A percentile compares a stretch with the other conserved stretches of the same genome.
Evolutionary conservation across 805 yeast genomes (phyloP).

Genomic region (Candida takata): DNA sequence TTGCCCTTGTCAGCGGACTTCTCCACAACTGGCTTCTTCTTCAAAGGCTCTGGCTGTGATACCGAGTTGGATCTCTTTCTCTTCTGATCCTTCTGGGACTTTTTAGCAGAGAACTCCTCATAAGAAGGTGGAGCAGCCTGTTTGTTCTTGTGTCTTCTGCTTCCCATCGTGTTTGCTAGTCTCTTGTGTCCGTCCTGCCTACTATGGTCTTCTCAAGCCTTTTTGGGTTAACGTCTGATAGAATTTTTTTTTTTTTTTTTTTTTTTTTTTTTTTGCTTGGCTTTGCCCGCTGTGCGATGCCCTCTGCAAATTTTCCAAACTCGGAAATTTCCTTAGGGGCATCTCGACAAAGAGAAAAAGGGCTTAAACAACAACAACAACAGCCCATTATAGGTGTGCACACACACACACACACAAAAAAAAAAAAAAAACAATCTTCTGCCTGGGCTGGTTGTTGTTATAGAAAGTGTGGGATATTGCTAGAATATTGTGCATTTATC

Average conservation of each 20-base stretch:
- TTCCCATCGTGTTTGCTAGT: constrained; percentile 51
- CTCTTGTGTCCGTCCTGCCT: too few relatives aligned
- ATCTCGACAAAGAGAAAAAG: too few relatives aligned
- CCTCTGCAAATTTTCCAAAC: constrained; percentile 3
- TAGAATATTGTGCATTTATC: too few relatives aligned
- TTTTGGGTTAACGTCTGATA: too few relatives aligned
- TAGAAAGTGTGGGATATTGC: too few relatives aligned
- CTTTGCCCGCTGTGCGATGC: constrained; percentile 8
- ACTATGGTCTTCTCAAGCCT: too few relatives aligned
- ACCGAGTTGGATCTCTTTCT: constrained; percentile 28
- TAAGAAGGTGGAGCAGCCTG: constrained; percentile 88
- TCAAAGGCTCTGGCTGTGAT: constrained; percentile 19
- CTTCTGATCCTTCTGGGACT: constrained; percentile 29
- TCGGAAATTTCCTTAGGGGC: background rate
- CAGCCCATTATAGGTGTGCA: too few relatives aligned
- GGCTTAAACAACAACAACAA: too few relatives aligned
- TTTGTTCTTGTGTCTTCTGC: constrained; percentile 82
- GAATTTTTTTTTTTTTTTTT: constrained; percentile 3
- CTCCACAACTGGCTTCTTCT: constrained; percentile 19
- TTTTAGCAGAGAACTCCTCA: constrained; percentile 66
- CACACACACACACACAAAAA: too few relatives aligned
- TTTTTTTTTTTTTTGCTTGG: too few relatives aligned
- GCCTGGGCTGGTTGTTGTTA: too few relatives aligned
- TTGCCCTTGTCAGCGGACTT: constrained; percentile 12
- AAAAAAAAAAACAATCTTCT: too few relatives aligned